Conservation (phyloP, 2,329 filamentous ascomycete species). For the Microsporum canis region DNA sequence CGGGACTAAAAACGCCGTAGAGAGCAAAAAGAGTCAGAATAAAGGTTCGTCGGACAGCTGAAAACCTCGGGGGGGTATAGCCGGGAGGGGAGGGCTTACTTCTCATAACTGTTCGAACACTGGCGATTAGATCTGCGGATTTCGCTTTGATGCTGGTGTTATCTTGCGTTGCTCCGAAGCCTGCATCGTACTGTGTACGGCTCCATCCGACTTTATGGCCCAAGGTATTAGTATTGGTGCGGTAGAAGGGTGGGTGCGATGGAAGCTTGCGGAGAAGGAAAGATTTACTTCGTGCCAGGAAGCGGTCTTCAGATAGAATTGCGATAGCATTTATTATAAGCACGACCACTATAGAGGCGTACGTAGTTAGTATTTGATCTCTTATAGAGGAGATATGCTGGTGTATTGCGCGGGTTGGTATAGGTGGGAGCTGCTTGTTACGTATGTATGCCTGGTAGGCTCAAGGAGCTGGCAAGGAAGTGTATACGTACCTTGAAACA, state of each 20-base stretch:
- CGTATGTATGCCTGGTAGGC: neutral
- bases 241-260: constrained; percentile 1
- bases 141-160: constrained; percentile 76
- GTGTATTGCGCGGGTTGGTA: constrained; percentile 16
- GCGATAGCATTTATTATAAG: constrained; percentile 90
- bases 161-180: constrained; percentile 60
- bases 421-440: constrained; percentile 1
- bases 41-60: neutral
- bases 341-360: constrained; percentile 50
- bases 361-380: constrained; percentile 3
- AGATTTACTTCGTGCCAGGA: constrained; percentile 62
- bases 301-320: constrained; percentile 87
- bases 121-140: constrained; percentile 78
- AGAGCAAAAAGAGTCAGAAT: neutral
- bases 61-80: neutral
- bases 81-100: constrained; percentile 48
- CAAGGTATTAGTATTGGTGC: neutral
- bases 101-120: constrained; percentile 82
- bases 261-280: neutral
- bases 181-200: constrained; percentile 51
- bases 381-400: neutral
- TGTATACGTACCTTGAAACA: constrained; percentile 54
- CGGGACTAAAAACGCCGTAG: constrained; percentile 50
- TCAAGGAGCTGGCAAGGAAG: neutral
- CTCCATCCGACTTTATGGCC: constrained; percentile 63